A percentile compares a stretch with the other conserved stretches of the same genome.
Evolutionary conservation across 768 basidiomycete genomes (phyloP).

Genomic region (Coprinopsis cinerea): DNA sequence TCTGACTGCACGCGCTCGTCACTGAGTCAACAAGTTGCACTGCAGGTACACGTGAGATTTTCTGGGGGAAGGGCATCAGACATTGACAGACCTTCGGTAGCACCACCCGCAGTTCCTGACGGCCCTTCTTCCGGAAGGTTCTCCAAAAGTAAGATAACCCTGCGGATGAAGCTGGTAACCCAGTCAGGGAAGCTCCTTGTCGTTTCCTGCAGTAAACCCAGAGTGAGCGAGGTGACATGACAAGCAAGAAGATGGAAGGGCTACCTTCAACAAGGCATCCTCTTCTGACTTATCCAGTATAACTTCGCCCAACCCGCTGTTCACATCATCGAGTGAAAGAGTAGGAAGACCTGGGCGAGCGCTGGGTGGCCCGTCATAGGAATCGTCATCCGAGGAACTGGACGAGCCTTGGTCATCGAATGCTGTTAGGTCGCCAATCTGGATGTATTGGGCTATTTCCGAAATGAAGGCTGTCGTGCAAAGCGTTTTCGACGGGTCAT

Average conservation of each 20-base stretch:
- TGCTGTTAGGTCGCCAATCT: constrained; percentile 58
- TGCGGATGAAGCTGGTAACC: constrained; percentile 74
- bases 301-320: constrained; percentile 31
- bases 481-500: constrained; percentile 74
- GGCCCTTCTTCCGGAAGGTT: constrained; percentile 81
- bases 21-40: constrained; percentile 76
- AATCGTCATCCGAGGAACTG: constrained; percentile 18
- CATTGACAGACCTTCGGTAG: constrained; percentile 49
- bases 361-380: constrained; percentile 23
- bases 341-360: constrained; percentile 28
- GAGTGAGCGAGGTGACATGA: constrained; percentile 1
- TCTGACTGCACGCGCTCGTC: constrained; percentile 67
- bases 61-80: not conserved
- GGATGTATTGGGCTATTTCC: constrained; percentile 70
- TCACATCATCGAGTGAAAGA: constrained; percentile 32
- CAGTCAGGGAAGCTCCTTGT: constrained; percentile 77
- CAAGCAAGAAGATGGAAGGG: not conserved
- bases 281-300: constrained; percentile 57
- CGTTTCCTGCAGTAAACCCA: constrained; percentile 36
- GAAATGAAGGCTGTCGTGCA: constrained; percentile 73
- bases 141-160: constrained; percentile 75
- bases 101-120: constrained; percentile 53
- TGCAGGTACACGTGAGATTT: constrained; percentile 19
- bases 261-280: constrained; percentile 56
- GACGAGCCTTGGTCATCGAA: constrained; percentile 24